Conservation (phyloP, 2,329 filamentous ascomycete species). For the Grosmannia clavigera region DNA sequence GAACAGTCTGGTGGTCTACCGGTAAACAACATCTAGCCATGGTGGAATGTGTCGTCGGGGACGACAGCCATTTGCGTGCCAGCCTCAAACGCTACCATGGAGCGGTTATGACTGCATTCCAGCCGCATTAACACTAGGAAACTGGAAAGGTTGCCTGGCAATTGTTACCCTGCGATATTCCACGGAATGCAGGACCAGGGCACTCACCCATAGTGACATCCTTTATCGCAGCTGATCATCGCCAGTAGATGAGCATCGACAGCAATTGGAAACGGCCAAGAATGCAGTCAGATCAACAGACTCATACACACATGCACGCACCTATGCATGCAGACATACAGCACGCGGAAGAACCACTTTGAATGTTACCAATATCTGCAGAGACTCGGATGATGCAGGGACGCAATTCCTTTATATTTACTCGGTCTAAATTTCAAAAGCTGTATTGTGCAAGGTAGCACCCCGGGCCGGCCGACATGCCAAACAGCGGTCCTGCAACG, state of each 20-base stretch:
- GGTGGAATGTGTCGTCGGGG: constrained; percentile 18
- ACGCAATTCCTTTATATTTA: not conserved
- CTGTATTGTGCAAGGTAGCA: not conserved
- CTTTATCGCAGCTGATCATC: not conserved
- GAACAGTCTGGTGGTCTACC: not conserved
- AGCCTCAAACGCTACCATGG: not conserved
- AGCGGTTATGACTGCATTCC: not conserved
- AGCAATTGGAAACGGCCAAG: not conserved
- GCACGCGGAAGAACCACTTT: not conserved
- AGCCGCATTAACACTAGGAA: not conserved
- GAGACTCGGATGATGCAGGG: not conserved
- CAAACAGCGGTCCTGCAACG: not conserved
- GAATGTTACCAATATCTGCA: not conserved
- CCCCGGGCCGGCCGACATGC: not conserved
- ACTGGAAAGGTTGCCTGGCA: not conserved
- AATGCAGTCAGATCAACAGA: not conserved
- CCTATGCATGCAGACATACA: not conserved
- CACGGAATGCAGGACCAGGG: not conserved
- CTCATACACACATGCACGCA: not conserved
- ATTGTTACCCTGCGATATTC: not conserved
- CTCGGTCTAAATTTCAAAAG: not conserved
- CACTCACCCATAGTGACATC: not conserved
- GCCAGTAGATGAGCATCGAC: not conserved
- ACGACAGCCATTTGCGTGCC: constrained; percentile 10
- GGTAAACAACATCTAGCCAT: not conserved